These are phyloP conservation scores for Microbotryomycetes sp. DNA, from an alignment of 1,284 basidiomycete genomes.

Conservation along the genomic window DNA sequence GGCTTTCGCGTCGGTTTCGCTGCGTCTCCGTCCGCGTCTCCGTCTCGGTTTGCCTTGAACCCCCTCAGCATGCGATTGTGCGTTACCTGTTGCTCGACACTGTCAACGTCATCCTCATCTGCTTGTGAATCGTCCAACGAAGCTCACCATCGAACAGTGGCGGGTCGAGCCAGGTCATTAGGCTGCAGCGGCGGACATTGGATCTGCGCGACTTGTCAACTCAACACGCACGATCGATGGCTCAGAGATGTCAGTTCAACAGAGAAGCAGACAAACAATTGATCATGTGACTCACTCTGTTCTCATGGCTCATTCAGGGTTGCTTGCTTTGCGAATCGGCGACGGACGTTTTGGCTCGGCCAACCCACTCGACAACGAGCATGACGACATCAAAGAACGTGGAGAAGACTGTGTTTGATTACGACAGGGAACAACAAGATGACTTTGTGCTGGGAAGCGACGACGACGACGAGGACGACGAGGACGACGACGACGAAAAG, in stretches of 20 bases:
- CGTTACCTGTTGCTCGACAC: neutral
- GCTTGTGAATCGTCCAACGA: neutral
- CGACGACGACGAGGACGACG: conserved; percentile 44
- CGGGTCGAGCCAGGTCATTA: too few relatives aligned
- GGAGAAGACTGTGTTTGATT: neutral
- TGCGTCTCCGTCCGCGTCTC: neutral
- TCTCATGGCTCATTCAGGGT: too few relatives aligned
- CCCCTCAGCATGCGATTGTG: neutral
- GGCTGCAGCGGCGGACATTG: neutral
- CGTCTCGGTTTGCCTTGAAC: neutral
- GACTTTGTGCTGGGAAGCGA: conserved; percentile 59
- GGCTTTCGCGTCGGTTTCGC: too few relatives aligned
- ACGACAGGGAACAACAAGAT: conserved; percentile 48
- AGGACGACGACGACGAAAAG: neutral
- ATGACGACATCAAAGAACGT: neutral
- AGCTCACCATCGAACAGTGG: neutral
- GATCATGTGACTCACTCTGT: too few relatives aligned
- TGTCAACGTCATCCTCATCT: neutral
- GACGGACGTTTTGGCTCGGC: conserved; percentile 8
- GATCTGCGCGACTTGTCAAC: neutral
- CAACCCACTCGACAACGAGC: neutral
- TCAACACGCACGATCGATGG: neutral
- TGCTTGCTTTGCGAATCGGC: conserved; percentile 12
- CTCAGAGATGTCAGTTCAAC: neutral
- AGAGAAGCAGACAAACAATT: too few relatives aligned